Conservation (phyloP, 345 rosid species). For the Moringa oleifera region DNA sequence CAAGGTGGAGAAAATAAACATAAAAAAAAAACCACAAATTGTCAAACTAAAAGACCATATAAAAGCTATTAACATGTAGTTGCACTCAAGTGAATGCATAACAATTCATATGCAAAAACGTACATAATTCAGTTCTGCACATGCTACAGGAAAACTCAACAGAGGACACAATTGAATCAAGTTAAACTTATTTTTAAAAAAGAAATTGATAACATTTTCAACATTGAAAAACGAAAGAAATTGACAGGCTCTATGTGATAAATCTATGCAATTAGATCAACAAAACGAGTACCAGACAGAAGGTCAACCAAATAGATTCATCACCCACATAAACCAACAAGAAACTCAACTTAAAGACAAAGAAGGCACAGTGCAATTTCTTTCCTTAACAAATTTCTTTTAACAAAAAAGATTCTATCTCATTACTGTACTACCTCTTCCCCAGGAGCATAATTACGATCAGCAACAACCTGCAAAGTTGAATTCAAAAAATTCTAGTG, state of each 20-base stretch:
- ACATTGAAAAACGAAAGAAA: too few relatives aligned
- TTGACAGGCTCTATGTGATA: neutral
- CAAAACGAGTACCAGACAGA: neutral
- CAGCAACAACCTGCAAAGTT: constrained; percentile 63
- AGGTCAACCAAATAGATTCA: neutral
- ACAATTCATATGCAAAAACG: too few relatives aligned
- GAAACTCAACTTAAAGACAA: neutral
- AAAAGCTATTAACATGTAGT: neutral
- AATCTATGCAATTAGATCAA: neutral
- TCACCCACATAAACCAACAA: neutral
- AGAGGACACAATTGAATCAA: neutral
- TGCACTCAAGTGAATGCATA: too few relatives aligned
- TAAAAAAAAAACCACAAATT: neutral
- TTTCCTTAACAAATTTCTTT: too few relatives aligned
- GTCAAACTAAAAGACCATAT: neutral
- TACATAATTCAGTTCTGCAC: too few relatives aligned
- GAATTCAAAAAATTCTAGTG: constrained; percentile 11
- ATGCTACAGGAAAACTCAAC: neutral
- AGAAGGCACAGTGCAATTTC: neutral
- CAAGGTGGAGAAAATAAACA: neutral
- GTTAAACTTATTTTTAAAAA: too few relatives aligned
- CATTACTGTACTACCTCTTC: constrained; percentile 56
- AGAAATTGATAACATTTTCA: too few relatives aligned
- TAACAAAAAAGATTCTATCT: neutral
- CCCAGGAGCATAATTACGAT: constrained; percentile 59